These are phyloP conservation scores for Nitzschia sp. DNA, from an alignment of 108 stramenopile species.

Conservation along the genomic window DNA sequence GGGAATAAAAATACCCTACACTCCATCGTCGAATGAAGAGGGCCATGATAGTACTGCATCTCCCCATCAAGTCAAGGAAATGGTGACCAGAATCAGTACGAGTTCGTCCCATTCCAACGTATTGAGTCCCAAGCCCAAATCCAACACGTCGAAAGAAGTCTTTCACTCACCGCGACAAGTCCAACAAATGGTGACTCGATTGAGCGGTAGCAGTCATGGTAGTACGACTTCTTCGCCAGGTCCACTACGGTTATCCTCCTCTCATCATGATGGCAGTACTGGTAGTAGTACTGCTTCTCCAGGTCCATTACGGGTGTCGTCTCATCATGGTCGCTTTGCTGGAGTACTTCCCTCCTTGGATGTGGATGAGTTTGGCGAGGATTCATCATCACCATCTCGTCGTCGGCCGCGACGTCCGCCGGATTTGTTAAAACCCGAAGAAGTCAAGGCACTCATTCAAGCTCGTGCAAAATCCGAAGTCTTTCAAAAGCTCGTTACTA, in stretches of 20 bases:
- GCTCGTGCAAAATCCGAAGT: background rate
- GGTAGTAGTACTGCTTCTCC: too few relatives aligned
- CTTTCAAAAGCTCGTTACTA: background rate
- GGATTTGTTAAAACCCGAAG: background rate
- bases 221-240: too few relatives aligned
- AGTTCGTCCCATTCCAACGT: background rate
- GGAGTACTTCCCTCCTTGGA: too few relatives aligned
- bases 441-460: constrained; percentile 1
- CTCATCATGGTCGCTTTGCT: too few relatives aligned
- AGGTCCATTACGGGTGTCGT: too few relatives aligned
- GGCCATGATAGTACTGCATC: too few relatives aligned
- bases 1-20: too few relatives aligned
- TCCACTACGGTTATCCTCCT: too few relatives aligned
- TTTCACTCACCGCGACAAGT: background rate
- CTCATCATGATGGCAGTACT: too few relatives aligned
- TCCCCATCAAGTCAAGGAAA: too few relatives aligned
- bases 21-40: too few relatives aligned
- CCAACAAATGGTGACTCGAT: background rate
- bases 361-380: background rate
- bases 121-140: too few relatives aligned
- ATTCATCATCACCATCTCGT: background rate
- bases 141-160: background rate
- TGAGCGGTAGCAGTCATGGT: background rate
- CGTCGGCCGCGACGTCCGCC: background rate
- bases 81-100: background rate